Evolutionary conservation across 2,329 filamentous ascomycete genomes (phyloP), one percentile per base, ranked within the genome.

Genomic region (Exophiala oligosperma): DNA sequence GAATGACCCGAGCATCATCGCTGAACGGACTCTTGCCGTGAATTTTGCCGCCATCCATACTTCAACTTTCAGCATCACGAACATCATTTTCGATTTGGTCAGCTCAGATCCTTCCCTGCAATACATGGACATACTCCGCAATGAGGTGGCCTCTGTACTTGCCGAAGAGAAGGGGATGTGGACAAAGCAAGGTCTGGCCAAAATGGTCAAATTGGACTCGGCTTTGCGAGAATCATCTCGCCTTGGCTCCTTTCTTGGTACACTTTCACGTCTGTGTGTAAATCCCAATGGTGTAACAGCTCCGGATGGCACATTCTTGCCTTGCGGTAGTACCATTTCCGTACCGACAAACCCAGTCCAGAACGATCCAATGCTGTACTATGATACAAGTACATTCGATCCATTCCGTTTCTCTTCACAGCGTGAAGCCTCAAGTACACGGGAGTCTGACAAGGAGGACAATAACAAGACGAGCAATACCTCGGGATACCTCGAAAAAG

Each of bases 1-100:
- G 56, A 73, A 82, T 23, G 54, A 64, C n/a, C 76, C 82, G 0
- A 66, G 72, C 2, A 74, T 75, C 43, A 76, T 86, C 14, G 79
- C 81, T 1, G 76, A 79, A 60, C 74, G 80, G 12, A 68, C 85
- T 4, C 70, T 86, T 37, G 80, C 82, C 0, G 72, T 86, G 44
- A 72, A 71, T 41, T 72, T 72, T 52, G 71, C 68, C 2, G 66
- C 69, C 0, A 71, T 71, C 41, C 70, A 72, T 54, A 72, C 71
- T 0, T 65, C 68, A 3, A 66, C 66, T 2, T 66, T 72, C 41
- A 69, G 64, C 28, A 66, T 65, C 14, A 70, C 69, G 5, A 67
- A 70, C 24, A 57, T 58, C 3, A 46, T 73, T 2, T 66, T 72
- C 49, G 71, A 73, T 50, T 49, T 73, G 1, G 53, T 67, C 32